phyloP scores from a whole-genome alignment of 495 filamentous ascomycete species.

The Daldinia caldariorum region DNA sequence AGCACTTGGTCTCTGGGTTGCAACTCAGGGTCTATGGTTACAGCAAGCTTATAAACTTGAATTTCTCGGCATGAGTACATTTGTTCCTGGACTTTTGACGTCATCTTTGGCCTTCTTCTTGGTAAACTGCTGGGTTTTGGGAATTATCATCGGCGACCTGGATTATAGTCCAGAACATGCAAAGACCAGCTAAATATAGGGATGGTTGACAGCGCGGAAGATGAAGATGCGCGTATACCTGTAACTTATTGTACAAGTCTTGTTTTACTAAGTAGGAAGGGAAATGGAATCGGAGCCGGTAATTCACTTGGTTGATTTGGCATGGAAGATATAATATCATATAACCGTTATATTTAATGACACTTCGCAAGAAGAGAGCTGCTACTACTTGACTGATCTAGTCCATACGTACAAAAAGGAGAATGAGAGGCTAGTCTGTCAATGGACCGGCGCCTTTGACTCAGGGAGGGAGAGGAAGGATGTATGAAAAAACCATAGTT shows the following conservation, averaged over 20 bases:
- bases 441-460: not conserved
- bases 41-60: conserved; percentile 89
- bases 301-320: not conserved
- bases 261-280: not conserved
- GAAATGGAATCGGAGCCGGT: not conserved
- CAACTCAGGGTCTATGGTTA: conserved; percentile 80
- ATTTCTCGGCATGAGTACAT: conserved; percentile 86
- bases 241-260: not conserved
- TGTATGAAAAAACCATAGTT: not conserved
- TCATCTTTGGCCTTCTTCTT: conserved; percentile 81
- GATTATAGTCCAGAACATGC: conserved; percentile 36
- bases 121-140: conserved; percentile 87
- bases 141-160: conserved; percentile 78
- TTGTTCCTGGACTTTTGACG: conserved; percentile 82
- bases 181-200: not conserved
- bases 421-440: not conserved
- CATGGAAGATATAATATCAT: not conserved
- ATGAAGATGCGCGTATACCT: not conserved
- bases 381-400: not conserved
- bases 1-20: conserved; percentile 75
- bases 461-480: not conserved
- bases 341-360: not conserved
- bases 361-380: not conserved
- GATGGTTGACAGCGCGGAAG: not conserved
- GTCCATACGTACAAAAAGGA: not conserved